Base-by-base conservation (phyloP, 1,284 basidiomycete genomes). In the Polyporus tsugae region DNA sequence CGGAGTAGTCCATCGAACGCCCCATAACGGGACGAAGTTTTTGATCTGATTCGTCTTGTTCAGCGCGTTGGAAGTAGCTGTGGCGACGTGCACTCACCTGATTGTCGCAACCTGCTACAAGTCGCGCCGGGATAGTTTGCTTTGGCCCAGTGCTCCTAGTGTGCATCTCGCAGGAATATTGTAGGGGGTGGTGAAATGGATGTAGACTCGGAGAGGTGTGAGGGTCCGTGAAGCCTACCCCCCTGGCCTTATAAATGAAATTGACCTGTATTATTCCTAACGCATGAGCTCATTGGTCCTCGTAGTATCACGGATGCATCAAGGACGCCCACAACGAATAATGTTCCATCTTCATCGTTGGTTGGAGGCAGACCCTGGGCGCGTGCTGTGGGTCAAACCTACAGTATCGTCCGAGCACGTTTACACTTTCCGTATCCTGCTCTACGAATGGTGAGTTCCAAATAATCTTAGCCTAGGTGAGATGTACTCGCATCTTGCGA, bases 291-390 rank as follows among this genome's bases (percentile, higher is more conserved):
- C 13, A 29, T 15, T 55, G 6, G 52, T 4, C 52, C 49, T 55
- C 52, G 5, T 29, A 7, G 9, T 17, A 55, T 35, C 52, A 33
- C 29, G 52, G 22, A 29, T 25, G 52, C 33, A 55, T 55, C 52
- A 55, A 33, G 29, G 22, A 55, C 49, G 29, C 49, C 49, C 49
- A 29, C 49, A 52, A 52, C 49, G 49, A 52, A 52, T 46, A 22
- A 22, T 22, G 22, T 55, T 55, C 29, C 29, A 55, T 33, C 52
- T 29, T 15, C 33, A 19, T 55, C 52, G 29, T 55, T 35, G 52
- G 29, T 55, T 55, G 52, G 29, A 55, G 52, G 52, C 52, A 13
- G 52, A 15, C 29, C 13, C 29, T 17, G 52, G 29, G 52, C 52
- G 52, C 15, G 25, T 9, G 52, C 33, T 15, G 29, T 33, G 29